Evolutionary conservation across 169 alveolate species (phyloP), one percentile per base, ranked within the genome.

Genomic region (Plasmodium malariae): DNA sequence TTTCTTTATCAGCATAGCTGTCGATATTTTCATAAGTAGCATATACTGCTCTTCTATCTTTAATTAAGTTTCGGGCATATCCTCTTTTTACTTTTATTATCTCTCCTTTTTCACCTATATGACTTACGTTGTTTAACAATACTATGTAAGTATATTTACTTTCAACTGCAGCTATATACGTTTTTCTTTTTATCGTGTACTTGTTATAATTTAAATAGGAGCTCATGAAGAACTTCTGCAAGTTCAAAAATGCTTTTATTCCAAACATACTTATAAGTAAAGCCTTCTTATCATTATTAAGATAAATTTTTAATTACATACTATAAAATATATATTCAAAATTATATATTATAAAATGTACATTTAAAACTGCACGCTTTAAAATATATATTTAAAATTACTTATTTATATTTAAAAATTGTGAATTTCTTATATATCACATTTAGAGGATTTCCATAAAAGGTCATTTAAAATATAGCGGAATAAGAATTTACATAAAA

Each of bases 11-110:
- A 43, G 89, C 89, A 63, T 78, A 78, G 28, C 17, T 17, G 55
- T 78, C 89, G 2, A 78, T 45, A 78, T 78, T 78, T 65, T 78
- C 89, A 63, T 78, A 78, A 19, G 89, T 78, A 62, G 89, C 89
- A 68, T 78, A 78, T 1, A 78, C 89, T 32, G 89, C 89, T 40
- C 49, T 45, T 48, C 89, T 78, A 7, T 78, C 78, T 63, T 78
- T 78, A 48, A 78, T 78, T 45, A 78, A 49, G 40, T 78, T 78
- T 36, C 89, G 40, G 21, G 89, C 89, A 36, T 24, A 36, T 36
- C 89, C 89, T 78, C 89, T 62, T 68, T 34, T 78, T 19, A 78
- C 34, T 51, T 78, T 78, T 30, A 78, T 68, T 5, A 78, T 78
- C 11, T 78, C 89, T 30, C 89, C 89, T 32, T 78, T 78, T 32